Base-by-base conservation (phyloP, 768 basidiomycete genomes). In the Collybiopsis luxurians region DNA sequence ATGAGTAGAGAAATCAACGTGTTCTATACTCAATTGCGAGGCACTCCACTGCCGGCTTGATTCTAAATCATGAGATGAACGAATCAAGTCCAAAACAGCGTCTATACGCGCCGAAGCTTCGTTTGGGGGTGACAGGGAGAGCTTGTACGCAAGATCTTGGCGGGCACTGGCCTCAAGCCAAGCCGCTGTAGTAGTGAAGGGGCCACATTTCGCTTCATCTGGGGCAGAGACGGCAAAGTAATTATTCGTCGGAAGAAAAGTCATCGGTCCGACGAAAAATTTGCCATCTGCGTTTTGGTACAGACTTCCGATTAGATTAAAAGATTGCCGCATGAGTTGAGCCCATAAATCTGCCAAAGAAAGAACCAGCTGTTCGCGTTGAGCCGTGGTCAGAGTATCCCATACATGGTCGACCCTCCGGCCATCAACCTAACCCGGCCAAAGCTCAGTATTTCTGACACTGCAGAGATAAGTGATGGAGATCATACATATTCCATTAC, bases 401-500 rank as follows among this genome's bases (percentile, higher is more conserved):
- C 45, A 61, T 10, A 39, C 21, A 4, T 40, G 9, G 23, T 34
- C 31, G n/a, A 54, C 48, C 12, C 26, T 50, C 17, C 1, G n/a
- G 44, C 60, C 49, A 15, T 55, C 34, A 21, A 53, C 30, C 54
- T 52, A 44, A 31, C 27, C 23, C 2, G 13, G 26, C 23, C n/a
- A n/a, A n/a, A n/a, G n/a, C n/a, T n/a, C n/a, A n/a, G n/a, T n/a
- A n/a, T n/a, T n/a, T n/a, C n/a, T n/a, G n/a, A n/a, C n/a, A n/a
- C n/a, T n/a, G n/a, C n/a, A n/a, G n/a, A n/a, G n/a, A n/a, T n/a
- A n/a, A n/a, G n/a, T n/a, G n/a, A n/a, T n/a, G n/a, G n/a, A n/a
- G n/a, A n/a, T n/a, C 53, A 23, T 39, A 61, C 60, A 27, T 50
- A 61, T 58, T 61, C 60, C 60, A 61, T 61, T 12, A 61, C 36